Base-by-base conservation (phyloP, 495 filamentous ascomycete species). In the Penicillium cinerascens region DNA sequence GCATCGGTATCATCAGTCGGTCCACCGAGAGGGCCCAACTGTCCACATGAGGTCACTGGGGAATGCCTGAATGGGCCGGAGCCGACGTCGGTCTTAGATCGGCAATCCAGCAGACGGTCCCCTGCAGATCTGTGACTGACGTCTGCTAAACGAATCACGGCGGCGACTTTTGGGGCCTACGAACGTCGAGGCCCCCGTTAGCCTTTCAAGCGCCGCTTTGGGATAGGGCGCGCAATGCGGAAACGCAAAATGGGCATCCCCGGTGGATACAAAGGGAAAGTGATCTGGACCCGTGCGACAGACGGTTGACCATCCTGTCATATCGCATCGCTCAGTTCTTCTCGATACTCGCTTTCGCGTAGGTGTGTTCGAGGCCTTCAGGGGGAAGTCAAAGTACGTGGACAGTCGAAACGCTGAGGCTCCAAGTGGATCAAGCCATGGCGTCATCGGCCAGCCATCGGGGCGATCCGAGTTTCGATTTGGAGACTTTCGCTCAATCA, bases 31-130 rank as follows among this genome's bases (percentile, higher is more conserved):
- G 49, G 59, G 42, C 52, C 48, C 58, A 21, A 43, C 21, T 42
- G 21, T 51, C 45, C 56, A 55, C 51, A 68, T 72, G 69, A 70
- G 66, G 65, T 72, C 67, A 72, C 67, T 55, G 51, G 52, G 58
- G 56, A 65, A 65, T 65, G 59, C 39, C 22, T 10, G 21, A 48
- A 44, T 55, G 59, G 53, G 44, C 38, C 23, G 38, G 37, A 39
- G 40, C 9, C 26, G 36, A 39, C 44, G 51, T 42, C 54, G 51
- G 37, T 42, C 35, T 51, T 42, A 36, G 59, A 63, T 63, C 62
- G 49, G 58, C 58, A 49, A 29, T 26, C 46, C 41, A 42, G 45
- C 27, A 47, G 49, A 55, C 52, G 36, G 45, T 52, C 54, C 59
- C 60, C 63, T 60, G 56, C 63, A 65, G 60, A 65, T 65, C 63